Conservation (phyloP, 345 rosid genomes). For the Bruguiera sexangula region DNA sequence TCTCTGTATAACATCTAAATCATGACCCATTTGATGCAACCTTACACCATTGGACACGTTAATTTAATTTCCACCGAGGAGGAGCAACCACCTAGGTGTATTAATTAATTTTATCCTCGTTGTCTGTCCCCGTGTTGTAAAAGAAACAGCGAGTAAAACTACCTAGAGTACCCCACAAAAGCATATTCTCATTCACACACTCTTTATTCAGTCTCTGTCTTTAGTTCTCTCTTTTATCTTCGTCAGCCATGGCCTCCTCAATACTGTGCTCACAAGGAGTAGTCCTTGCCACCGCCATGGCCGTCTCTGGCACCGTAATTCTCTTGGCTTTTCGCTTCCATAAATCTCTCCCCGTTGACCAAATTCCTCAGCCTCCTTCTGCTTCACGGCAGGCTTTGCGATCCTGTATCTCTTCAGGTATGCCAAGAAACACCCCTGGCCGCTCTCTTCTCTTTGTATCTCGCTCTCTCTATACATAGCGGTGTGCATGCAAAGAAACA, state of each 20-base stretch:
- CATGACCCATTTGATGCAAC: too few species aligned
- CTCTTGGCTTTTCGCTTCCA: slow-evolving; percentile 67
- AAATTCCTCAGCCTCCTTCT: slow-evolving; percentile 20
- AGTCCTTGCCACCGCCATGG: slow-evolving; percentile 73
- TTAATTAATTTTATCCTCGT: too few species aligned
- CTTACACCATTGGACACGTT: too few species aligned
- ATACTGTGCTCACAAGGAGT: slow-evolving; percentile 51
- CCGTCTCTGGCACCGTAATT: slow-evolving; percentile 68
- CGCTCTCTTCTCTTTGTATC: neutral
- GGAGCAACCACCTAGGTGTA: too few species aligned
- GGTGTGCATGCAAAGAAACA: too few species aligned
- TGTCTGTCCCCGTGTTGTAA: too few species aligned
- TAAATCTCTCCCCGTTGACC: slow-evolving; percentile 30
- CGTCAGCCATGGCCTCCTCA: slow-evolving; percentile 21
- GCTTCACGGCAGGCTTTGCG: slow-evolving; percentile 22
- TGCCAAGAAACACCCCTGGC: neutral
- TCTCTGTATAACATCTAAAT: too few species aligned
- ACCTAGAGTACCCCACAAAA: neutral
- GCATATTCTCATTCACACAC: slow-evolving; percentile 13
- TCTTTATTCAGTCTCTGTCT: neutral
- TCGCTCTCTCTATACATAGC: neutral
- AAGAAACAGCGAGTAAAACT: too few species aligned
- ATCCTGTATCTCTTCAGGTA: slow-evolving; percentile 58
- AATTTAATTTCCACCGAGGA: too few species aligned
- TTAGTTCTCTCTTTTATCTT: neutral